phyloP scores from a whole-genome alignment of 768 basidiomycete species.

The Russula emetica region DNA sequence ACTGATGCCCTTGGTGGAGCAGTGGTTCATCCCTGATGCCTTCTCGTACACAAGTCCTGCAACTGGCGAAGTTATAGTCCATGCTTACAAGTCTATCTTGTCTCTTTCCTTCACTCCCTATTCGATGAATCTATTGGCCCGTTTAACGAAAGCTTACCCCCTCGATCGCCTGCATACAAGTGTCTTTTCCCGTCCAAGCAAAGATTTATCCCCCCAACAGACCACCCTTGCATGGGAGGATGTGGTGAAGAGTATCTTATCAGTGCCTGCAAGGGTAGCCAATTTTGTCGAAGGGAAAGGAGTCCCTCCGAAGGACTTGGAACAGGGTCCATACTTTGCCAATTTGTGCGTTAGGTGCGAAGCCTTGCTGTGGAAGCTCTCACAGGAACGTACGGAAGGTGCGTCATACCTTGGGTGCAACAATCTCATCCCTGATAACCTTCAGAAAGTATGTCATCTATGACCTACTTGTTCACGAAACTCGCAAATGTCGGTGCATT shows the following conservation, averaged over 20 bases:
- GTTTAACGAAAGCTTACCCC: constrained; percentile 58
- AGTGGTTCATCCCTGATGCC: constrained; percentile 70
- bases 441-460: constrained; percentile 34
- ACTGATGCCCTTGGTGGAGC: constrained; percentile 46
- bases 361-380: constrained; percentile 45
- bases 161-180: constrained; percentile 61
- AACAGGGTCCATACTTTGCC: constrained; percentile 54
- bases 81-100: constrained; percentile 63
- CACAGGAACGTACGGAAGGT: constrained; percentile 42
- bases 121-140: constrained; percentile 49
- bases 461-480: constrained; percentile 58
- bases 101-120: constrained; percentile 46
- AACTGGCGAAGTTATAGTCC: constrained; percentile 51
- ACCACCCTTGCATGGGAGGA: constrained; percentile 64
- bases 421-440: not conserved
- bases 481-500: constrained; percentile 66
- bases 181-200: constrained; percentile 38
- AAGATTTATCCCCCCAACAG: constrained; percentile 30
- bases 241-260: constrained; percentile 56
- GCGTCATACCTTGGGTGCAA: constrained; percentile 27
- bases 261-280: constrained; percentile 72
- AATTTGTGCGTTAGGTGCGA: constrained; percentile 52
- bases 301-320: constrained; percentile 46
- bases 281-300: constrained; percentile 54
- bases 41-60: constrained; percentile 48